phyloP scores from a whole-genome alignment of 208 protist species.

The Herpetomonas muscarum region DNA sequence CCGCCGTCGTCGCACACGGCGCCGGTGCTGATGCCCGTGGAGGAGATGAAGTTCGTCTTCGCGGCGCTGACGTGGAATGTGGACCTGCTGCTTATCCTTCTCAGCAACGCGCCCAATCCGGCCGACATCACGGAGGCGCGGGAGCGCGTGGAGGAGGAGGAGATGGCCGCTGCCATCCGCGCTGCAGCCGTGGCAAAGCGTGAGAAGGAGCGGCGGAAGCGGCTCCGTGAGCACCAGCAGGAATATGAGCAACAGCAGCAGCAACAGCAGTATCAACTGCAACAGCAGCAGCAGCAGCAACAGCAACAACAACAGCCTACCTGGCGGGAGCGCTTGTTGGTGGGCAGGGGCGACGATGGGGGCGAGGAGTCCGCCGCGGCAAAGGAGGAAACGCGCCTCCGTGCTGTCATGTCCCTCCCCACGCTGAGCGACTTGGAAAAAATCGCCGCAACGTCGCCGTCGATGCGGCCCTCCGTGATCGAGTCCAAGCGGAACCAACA shows the following conservation, averaged over 20 bases:
- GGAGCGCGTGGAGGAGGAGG: too few species aligned
- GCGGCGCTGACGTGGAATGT: conserved; percentile 64
- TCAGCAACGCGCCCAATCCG: conserved; percentile 43
- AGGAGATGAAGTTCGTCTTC: conserved; percentile 53
- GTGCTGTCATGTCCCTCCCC: background rate
- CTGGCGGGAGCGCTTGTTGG: too few species aligned
- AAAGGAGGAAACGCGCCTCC: background rate
- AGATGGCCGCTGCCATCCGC: background rate
- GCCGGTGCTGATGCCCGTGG: conserved; percentile 6
- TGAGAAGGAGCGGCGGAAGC: background rate
- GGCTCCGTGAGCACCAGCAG: background rate
- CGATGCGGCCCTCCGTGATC: background rate
- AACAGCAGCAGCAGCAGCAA: background rate
- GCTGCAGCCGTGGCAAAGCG: background rate
- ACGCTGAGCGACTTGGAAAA: background rate
- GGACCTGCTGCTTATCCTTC: conserved; percentile 52
- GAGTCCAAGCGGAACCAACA: background rate
- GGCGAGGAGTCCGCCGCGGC: background rate
- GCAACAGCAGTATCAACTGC: background rate
- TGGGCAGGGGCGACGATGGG: too few species aligned
- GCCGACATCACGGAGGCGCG: conserved; percentile 12
- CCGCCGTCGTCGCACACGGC: background rate
- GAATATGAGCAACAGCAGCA: background rate
- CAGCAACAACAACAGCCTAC: too few species aligned
- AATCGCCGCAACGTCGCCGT: conserved; percentile 1